Percentiles rank a stretch among this genome's conserved stretches.
These are phyloP conservation scores for Pythium apleroticum DNA, from an alignment of 352 stramenopile species.

Conservation along the genomic window DNA sequence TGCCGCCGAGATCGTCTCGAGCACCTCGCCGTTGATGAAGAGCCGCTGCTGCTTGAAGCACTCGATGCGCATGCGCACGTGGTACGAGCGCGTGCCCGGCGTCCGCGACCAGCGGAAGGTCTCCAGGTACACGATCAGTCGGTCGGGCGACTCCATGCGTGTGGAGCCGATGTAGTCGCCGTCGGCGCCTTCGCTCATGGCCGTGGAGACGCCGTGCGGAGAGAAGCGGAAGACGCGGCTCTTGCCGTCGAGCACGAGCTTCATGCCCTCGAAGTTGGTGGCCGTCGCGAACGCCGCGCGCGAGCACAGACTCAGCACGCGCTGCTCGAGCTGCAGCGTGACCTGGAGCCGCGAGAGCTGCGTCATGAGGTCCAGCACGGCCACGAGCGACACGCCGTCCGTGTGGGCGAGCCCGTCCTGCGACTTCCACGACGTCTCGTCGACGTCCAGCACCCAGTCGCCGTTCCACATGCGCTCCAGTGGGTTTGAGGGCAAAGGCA, in stretches of 20 bases:
- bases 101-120: conserved; percentile 36
- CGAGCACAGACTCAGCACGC: conserved; percentile 39
- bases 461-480: conserved; percentile 49
- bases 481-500: conserved; percentile 24
- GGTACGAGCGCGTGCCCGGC: conserved; percentile 30
- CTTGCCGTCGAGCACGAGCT: conserved; percentile 57
- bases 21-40: conserved; percentile 47
- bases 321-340: conserved; percentile 37
- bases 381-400: conserved; percentile 39
- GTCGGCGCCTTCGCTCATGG: conserved; percentile 23
- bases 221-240: conserved; percentile 60
- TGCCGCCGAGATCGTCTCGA: conserved; percentile 30
- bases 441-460: conserved; percentile 54
- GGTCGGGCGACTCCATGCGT: conserved; percentile 40
- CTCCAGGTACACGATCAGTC: conserved; percentile 51
- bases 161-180: conserved; percentile 70
- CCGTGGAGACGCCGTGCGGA: conserved; percentile 49
- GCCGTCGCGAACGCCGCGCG: conserved; percentile 28
- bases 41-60: conserved; percentile 41
- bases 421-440: conserved; percentile 43
- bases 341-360: conserved; percentile 48
- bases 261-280: conserved; percentile 36
- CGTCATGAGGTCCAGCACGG: conserved; percentile 47
- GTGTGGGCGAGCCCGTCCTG: conserved; percentile 10
- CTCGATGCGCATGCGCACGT: conserved; percentile 47